These are phyloP conservation scores for Pyrenopolyporus hunteri DNA, from an alignment of 495 filamentous ascomycete genomes.

Conservation along the genomic window DNA sequence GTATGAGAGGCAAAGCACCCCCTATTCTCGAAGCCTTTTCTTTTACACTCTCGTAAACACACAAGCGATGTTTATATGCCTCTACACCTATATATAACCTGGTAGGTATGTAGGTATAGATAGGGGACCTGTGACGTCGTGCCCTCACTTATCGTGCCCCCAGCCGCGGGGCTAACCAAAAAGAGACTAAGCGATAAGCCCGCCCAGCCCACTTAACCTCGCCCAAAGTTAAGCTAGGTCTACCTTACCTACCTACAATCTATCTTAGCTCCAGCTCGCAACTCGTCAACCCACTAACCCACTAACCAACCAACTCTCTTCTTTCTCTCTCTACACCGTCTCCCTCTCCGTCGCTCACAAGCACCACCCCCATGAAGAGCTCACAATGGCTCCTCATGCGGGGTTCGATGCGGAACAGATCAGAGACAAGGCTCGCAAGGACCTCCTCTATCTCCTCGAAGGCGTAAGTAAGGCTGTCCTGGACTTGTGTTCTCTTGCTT, in stretches of 20 bases:
- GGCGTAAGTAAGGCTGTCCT: conserved; percentile 73
- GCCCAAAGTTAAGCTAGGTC: conserved; percentile 9
- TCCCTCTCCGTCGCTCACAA: conserved; percentile 18
- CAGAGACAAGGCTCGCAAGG: conserved; percentile 81
- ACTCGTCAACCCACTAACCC: neutral
- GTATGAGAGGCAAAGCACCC: too few relatives aligned
- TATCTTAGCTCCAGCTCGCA: conserved; percentile 19
- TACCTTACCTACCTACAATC: neutral
- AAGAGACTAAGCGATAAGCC: conserved; percentile 27
- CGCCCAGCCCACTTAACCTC: conserved; percentile 16
- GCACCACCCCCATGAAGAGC: conserved; percentile 53
- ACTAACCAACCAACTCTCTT: too few relatives aligned
- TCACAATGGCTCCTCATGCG: conserved; percentile 68
- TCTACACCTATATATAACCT: conserved; percentile 20
- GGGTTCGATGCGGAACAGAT: conserved; percentile 81
- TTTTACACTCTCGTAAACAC: too few relatives aligned
- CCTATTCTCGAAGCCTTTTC: too few relatives aligned
- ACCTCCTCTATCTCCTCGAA: conserved; percentile 85
- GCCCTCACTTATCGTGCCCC: neutral
- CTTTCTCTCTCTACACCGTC: neutral
- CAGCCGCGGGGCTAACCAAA: conserved; percentile 6
- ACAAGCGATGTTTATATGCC: neutral
- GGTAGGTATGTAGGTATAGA: neutral
- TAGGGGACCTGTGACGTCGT: conserved; percentile 36
- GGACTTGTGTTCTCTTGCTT: neutral